Conservation (phyloP, 2,329 filamentous ascomycete genomes). For the Pleoardoris graminearum region DNA sequence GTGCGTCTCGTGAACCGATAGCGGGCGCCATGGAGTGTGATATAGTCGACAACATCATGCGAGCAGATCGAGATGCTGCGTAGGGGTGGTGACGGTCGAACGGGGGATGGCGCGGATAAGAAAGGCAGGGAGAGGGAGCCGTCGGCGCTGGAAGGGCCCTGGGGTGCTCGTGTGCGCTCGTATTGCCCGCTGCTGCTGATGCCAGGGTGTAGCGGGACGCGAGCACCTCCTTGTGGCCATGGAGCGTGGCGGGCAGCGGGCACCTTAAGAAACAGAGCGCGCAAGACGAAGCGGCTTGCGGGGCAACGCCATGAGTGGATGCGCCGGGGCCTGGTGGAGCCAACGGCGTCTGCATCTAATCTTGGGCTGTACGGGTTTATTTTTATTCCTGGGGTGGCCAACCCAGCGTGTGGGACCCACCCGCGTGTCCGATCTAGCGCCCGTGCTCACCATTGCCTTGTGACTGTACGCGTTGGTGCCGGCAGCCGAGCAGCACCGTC, state of each 20-base stretch:
- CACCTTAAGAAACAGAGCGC: constrained; percentile 2
- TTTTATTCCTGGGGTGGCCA: neutral
- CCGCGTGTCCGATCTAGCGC: neutral
- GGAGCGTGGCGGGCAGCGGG: neutral
- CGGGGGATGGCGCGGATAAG: constrained; percentile 15
- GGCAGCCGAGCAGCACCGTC: neutral
- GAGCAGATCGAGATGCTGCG: constrained; percentile 8
- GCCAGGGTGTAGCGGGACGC: constrained; percentile 1
- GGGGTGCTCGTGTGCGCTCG: constrained; percentile 12
- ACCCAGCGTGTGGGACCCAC: neutral
- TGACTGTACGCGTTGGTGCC: constrained; percentile 4
- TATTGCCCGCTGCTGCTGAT: constrained; percentile 9
- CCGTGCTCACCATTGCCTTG: neutral
- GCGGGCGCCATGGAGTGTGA: constrained; percentile 37
- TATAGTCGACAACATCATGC: constrained; percentile 45
- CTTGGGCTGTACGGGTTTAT: neutral
- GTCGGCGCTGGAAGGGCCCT: constrained; percentile 3
- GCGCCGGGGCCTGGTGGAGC: neutral
- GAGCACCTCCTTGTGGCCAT: neutral
- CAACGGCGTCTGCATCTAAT: neutral
- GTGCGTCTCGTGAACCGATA: constrained; percentile 31
- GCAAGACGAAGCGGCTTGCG: constrained; percentile 4
- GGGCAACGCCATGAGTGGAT: neutral
- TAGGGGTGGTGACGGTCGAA: constrained; percentile 11
- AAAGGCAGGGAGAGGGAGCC: constrained; percentile 4